Base-by-base conservation (phyloP, 345 rosid genomes). In the Excoecaria cochinchinensis region DNA sequence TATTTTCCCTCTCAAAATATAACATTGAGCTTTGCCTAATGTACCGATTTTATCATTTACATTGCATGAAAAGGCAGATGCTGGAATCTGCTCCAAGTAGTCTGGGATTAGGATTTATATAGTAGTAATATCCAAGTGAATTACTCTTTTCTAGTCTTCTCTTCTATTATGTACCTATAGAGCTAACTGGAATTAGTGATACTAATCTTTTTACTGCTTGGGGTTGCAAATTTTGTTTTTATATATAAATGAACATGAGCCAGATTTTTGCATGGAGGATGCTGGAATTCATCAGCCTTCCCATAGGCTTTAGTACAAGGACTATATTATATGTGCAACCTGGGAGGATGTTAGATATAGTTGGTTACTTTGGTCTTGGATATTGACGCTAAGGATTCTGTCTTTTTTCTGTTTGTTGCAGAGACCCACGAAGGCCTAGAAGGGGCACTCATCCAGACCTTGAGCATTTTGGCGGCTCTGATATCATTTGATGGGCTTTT, bases 371-470 rank as follows among this genome's bases (percentile, higher is more conserved):
- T 55, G 59, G 19, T 16, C 8, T 19, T 31, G 31, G 59, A 1
- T 11, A 55, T 55, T 12, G 14, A 4, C 25, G 5, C 65, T 60
- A 48, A 62, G 40, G 72, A 70, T 40, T 51, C 46, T 69, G 71
- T 79, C 66, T 56, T 8, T 76, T 70, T 53, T 51, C 52, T 44
- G 50, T 39, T 13, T 51, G 47, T 73, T 74, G 78, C 82, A 94
- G 98, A 81, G 75, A 79, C 67, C 90, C 88, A 3, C 64, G 83
- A 61, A 67, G 93, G 63, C 89, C 83, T 3, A 87, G 91, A 0
- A 64, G 79, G 2, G 85, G 89, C 39, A 80, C 80, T 70, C 97
- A 94, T 84, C 97, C 97, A 4, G 98, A 91, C 75, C 88, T 94
- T 17, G 84, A 89, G 80, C 93, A 85, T 16, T 89, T 89, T 15